Percentiles rank a stretch among this genome's conserved stretches.
Conservation (phyloP, 805 yeast genomes). For the Saturnispora quitensis region DNA sequence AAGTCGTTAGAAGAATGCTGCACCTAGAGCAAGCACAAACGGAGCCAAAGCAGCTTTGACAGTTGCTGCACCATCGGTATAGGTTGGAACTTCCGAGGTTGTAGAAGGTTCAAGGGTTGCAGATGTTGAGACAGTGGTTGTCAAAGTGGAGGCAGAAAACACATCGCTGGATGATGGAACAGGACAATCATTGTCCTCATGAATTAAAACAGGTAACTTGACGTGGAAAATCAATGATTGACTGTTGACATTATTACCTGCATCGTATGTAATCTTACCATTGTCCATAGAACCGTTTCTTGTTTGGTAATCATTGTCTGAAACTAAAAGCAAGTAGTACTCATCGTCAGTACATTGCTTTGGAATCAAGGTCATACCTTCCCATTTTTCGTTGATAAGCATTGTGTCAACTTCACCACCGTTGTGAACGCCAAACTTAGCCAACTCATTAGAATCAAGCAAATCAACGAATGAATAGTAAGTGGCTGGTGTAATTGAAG, state of each 20-base stretch:
- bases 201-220: slow-evolving; percentile 20
- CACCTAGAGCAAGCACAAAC: background rate
- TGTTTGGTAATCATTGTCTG: slow-evolving; percentile 27
- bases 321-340: slow-evolving; percentile 20
- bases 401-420: slow-evolving; percentile 23
- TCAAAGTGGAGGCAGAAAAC: background rate
- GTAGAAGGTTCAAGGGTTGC: background rate
- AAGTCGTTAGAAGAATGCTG: background rate
- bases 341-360: slow-evolving; percentile 25
- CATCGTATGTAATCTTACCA: slow-evolving; percentile 22
- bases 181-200: slow-evolving; percentile 5
- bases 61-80: background rate
- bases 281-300: slow-evolving; percentile 23
- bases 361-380: slow-evolving; percentile 25
- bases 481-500: slow-evolving; percentile 21
- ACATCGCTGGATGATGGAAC: slow-evolving; percentile 5
- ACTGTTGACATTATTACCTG: slow-evolving; percentile 23
- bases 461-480: slow-evolving; percentile 22
- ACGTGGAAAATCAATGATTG: slow-evolving; percentile 25
- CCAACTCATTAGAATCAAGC: slow-evolving; percentile 20
- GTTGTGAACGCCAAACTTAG: slow-evolving; percentile 27
- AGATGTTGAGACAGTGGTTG: background rate
- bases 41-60: background rate
- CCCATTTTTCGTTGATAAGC: slow-evolving; percentile 28
- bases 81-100: background rate